phyloP scores from a whole-genome alignment of 2,329 filamentous ascomycete genomes.

The Tolypocladium tropicale region DNA sequence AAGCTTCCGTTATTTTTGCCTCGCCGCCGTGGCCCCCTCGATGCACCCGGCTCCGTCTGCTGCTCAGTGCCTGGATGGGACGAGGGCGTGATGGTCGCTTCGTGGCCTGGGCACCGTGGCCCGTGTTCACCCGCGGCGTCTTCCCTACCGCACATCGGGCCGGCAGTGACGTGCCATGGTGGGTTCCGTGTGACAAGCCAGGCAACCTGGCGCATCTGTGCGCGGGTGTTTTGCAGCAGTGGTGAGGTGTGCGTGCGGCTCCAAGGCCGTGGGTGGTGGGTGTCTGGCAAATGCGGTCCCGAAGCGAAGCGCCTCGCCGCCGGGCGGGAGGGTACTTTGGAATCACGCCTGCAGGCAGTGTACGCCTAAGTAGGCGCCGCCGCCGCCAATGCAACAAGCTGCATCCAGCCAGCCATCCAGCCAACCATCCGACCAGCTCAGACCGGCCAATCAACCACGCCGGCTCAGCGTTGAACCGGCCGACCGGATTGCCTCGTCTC shows the following conservation, averaged over 20 bases:
- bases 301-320: background rate
- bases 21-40: background rate
- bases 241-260: background rate
- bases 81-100: background rate
- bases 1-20: background rate
- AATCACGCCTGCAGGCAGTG: no score
- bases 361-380: no score
- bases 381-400: background rate
- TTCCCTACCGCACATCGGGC: background rate
- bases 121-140: background rate
- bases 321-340: background rate
- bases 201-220: no score
- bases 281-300: background rate
- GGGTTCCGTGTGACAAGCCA: no score
- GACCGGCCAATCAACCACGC: background rate
- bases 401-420: background rate
- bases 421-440: background rate
- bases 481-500: background rate
- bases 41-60: background rate
- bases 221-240: background rate
- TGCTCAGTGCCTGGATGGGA: background rate
- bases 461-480: background rate
- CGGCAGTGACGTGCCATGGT: background rate
- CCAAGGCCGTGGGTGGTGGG: background rate
- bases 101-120: background rate